These are phyloP conservation scores for Coemansia sp. DNA, from an alignment of 192 early-diverging fungal genomes.

Conservation along the genomic window DNA sequence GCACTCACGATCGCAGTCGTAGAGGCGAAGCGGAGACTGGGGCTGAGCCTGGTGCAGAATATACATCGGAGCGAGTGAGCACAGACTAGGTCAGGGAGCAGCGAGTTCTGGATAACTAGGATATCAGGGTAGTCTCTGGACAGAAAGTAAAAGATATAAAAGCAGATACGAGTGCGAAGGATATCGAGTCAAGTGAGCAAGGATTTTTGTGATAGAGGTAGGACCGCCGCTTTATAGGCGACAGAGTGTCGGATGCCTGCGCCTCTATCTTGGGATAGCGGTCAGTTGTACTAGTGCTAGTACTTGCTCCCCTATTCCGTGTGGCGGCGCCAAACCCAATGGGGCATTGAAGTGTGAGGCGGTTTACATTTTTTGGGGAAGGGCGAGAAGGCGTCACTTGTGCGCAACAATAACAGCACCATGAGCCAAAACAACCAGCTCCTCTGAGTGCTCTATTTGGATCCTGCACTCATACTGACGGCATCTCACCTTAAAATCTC, in stretches of 20 bases:
- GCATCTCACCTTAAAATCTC: not conserved
- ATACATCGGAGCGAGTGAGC: not conserved
- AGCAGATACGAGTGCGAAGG: not conserved
- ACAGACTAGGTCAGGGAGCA: not conserved
- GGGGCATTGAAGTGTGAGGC: not conserved
- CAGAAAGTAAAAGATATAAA: not conserved
- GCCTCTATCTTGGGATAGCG: not conserved
- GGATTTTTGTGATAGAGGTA: not conserved
- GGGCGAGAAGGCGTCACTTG: not conserved
- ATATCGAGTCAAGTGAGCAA: not conserved
- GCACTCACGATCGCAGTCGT: slow-evolving; percentile 14
- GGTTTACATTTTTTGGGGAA: not conserved
- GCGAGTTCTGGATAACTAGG: not conserved
- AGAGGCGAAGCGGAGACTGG: not conserved
- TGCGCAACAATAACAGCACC: not conserved
- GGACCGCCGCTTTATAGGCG: not conserved
- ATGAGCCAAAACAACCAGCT: not conserved
- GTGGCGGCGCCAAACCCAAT: not conserved
- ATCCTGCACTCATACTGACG: not conserved
- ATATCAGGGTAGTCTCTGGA: not conserved
- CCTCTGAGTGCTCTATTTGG: not conserved
- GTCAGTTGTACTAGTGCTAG: not conserved
- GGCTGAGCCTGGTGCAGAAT: not conserved
- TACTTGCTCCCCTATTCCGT: not conserved
- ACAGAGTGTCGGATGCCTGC: not conserved